Evolutionary conservation across 768 basidiomycete species (phyloP), one percentile per base, ranked within the genome.

Genomic region (Gyrodon lividus): DNA sequence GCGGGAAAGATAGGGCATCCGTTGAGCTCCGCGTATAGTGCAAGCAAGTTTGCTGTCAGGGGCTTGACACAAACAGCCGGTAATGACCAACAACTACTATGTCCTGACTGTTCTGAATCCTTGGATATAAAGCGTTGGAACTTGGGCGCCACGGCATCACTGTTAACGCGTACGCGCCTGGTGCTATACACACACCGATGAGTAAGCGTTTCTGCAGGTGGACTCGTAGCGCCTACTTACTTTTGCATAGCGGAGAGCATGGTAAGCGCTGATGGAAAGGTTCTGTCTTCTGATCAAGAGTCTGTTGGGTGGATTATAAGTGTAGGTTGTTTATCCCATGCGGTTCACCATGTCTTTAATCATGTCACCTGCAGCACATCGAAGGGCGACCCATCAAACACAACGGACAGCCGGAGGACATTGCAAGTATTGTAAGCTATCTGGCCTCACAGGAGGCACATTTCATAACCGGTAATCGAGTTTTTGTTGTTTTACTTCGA

Each of bases 81-180:
- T 74, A 58, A 35, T 46, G n/a, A 10, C n/a, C 1, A 1, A 14
- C 10, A 8, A 5, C 34, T 31, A 6, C 30, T 3, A 19, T 17
- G n/a, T 41, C 16, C 33, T n/a, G 5, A 5, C 30, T 16, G 12
- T 23, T 46, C 28, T 37, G 28, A 31, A 19, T 26, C 28, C 7
- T 17, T 16, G 4, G 10, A n/a, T 23, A 23, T 16, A 22, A 14
- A 55, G 53, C 62, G 13, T 7, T 58, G 20, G 73, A 73, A 52
- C 56, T 70, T 23, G 66, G 65, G 0, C 30, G 46, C 22, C 52
- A 72, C 35, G 50, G 58, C 6, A 72, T 74, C n/a, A 73, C 71
- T 0, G 73, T 71, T 2, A 73, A 74, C 33, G 57, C 66, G 0
- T 75, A 75, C 43, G 67, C 72, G 3, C 74, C 74, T 0, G 72